phyloP scores from a whole-genome alignment of 345 rosid genomes.

The Eucalyptus erythrocorys region DNA sequence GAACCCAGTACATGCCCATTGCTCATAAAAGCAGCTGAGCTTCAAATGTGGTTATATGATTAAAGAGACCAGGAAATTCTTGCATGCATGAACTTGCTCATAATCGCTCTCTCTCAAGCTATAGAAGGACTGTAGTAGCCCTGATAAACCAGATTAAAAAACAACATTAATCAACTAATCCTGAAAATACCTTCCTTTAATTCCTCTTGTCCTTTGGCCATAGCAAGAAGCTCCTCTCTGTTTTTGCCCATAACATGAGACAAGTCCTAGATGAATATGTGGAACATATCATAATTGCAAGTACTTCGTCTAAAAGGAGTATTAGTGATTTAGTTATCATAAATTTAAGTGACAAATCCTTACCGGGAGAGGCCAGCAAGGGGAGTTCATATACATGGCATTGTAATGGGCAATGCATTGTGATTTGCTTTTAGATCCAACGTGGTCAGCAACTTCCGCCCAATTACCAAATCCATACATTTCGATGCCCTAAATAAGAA shows the following conservation, averaged over 20 bases:
- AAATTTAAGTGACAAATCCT: constrained; percentile 2
- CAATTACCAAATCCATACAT: constrained; percentile 96
- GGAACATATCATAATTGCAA: not conserved
- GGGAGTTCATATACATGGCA: constrained; percentile 74
- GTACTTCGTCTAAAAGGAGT: not conserved
- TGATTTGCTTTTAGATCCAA: constrained; percentile 70
- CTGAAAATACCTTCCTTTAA: constrained; percentile 41
- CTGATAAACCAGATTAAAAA: not conserved
- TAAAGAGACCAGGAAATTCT: not conserved
- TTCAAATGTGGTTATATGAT: not conserved
- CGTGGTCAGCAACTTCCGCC: constrained; percentile 85
- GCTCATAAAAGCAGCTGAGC: not conserved
- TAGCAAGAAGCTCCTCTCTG: constrained; percentile 91
- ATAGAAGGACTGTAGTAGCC: not conserved
- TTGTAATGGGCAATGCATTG: constrained; percentile 73
- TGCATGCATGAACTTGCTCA: not conserved
- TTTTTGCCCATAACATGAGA: constrained; percentile 82
- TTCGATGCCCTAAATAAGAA: constrained; percentile 63
- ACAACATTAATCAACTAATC: not conserved
- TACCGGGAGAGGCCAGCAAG: constrained; percentile 84
- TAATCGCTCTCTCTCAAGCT: not conserved
- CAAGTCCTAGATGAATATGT: constrained; percentile 41
- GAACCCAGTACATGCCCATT: not conserved
- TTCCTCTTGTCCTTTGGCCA: constrained; percentile 37
- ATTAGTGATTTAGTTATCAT: not conserved